Base-by-base conservation (phyloP, 805 yeast species). In the Metschnikowia baotianmanensis region DNA sequence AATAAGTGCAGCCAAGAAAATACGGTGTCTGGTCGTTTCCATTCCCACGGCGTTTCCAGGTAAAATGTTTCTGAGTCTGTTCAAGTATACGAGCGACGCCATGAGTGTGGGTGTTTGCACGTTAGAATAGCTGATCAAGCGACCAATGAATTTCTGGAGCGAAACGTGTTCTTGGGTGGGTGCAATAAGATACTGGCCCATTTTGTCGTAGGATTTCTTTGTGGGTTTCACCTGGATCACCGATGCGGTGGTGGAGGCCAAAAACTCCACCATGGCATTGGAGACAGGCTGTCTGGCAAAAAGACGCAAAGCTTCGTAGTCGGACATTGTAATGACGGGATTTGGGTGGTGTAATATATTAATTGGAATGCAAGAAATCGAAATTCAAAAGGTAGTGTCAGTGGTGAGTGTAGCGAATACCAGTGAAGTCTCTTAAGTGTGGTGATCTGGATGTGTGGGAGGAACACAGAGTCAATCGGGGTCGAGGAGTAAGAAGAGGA, bases 51-150 rank as follows among this genome's bases (percentile, higher is more conserved):
- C 93, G 60, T 86, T 85, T 21, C 86, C 78, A 3, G 98, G 98
- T 38, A 91, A 74, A 6, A 83, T 73, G 38, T 78, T 75, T 52
- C 91, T 78, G 52, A 93, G 72, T 50, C 88, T 83, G 40, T 83
- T 80, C 46, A 91, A 70, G 61, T 87, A 91, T 12, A 89, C 90
- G 40, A 90, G 72, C 5, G 96, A 77, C 16, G 97, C 82, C 98
- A 93, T 91, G 48, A 91, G 73, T 1, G 98, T 91, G 25, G 97
- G 88, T 4, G 96, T 86, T 64, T 89, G 96, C 30, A 91, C 98
- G 60, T 90, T 89, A 6, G 97, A 87, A 55, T 85, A 80, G 40
- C 71, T 72, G 52, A 91, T 82, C 47, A 91, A 68, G 20, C 74
- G 77, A 45, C 80, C 74, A 51, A 93, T 90, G 68, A 93, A 91